These are phyloP conservation scores for Apiotrichum sp. DNA, from an alignment of 1,284 basidiomycete genomes.

Conservation along the genomic window DNA sequence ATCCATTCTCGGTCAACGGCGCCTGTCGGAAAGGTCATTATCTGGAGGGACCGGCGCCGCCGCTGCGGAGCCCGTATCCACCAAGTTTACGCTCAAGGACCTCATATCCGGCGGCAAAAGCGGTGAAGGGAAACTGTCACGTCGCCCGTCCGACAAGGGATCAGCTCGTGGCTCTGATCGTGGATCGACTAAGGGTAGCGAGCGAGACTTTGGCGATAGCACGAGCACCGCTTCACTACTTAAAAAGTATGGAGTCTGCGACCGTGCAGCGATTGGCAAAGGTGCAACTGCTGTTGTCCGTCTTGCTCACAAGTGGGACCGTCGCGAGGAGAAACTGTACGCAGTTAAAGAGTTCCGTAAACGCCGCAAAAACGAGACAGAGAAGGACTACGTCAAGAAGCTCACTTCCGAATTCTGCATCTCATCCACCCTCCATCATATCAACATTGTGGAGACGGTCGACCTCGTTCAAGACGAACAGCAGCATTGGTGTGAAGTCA, in stretches of 20 bases:
- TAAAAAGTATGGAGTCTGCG: conserved; percentile 96
- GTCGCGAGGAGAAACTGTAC: conserved; percentile 94
- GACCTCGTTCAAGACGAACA: conserved; percentile 96
- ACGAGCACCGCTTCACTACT: conserved; percentile 51
- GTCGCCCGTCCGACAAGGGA: conserved; percentile 65
- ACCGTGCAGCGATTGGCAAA: conserved; percentile 94
- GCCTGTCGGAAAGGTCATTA: conserved; percentile 24
- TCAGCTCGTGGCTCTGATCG: conserved; percentile 50
- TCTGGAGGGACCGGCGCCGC: conserved; percentile 21
- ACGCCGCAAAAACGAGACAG: conserved; percentile 93
- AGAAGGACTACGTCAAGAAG: conserved; percentile 99
- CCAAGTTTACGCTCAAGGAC: conserved; percentile 78
- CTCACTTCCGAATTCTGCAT: conserved; percentile 99
- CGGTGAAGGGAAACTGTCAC: conserved; percentile 55
- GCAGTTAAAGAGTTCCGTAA: conserved; percentile 99
- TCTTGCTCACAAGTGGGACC: conserved; percentile 97
- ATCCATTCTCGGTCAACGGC: conserved; percentile 12
- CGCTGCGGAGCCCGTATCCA: conserved; percentile 19
- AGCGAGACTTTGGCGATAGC: conserved; percentile 31
- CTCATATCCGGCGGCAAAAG: conserved; percentile 53
- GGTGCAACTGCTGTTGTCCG: conserved; percentile 95
- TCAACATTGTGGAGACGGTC: conserved; percentile 96
- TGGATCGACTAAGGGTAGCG: conserved; percentile 39
- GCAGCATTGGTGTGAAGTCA: conserved; percentile 97
- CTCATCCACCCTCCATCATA: conserved; percentile 91